Conservation (phyloP, 805 yeast genomes). For the Candida rishiriensis region DNA sequence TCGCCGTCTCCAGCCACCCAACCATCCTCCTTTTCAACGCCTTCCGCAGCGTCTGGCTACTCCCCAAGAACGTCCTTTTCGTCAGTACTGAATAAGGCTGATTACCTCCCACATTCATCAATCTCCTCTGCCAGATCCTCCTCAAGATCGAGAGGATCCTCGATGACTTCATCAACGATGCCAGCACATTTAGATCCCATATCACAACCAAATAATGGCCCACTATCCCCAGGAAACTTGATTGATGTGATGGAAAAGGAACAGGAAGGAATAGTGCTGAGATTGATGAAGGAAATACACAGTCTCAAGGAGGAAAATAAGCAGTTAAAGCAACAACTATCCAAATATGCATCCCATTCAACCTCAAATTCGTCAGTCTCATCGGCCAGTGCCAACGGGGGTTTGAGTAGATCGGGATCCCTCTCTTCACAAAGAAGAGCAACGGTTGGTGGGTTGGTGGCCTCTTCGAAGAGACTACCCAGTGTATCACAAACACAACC, state of each 20-base stretch:
- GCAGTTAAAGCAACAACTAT: slow-evolving; percentile 30
- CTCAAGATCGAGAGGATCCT: slow-evolving; percentile 16
- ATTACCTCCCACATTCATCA: slow-evolving; percentile 16
- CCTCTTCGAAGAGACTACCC: slow-evolving; percentile 21
- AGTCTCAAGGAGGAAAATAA: slow-evolving; percentile 50
- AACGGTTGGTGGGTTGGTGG: slow-evolving; percentile 19
- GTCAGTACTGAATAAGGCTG: slow-evolving; percentile 11
- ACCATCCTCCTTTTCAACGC: neutral
- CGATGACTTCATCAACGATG: slow-evolving; percentile 1
- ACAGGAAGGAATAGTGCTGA: slow-evolving; percentile 70
- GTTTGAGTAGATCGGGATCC: slow-evolving; percentile 11
- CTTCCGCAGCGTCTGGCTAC: neutral
- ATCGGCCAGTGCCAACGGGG: slow-evolving; percentile 3
- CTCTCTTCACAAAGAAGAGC: slow-evolving; percentile 14
- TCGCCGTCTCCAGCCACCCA: slow-evolving; percentile 2
- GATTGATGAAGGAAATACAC: slow-evolving; percentile 59
- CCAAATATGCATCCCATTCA: slow-evolving; percentile 14
- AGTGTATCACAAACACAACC: slow-evolving; percentile 5
- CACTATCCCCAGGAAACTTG: slow-evolving; percentile 40
- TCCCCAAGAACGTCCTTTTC: slow-evolving; percentile 10
- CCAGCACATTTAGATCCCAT: neutral
- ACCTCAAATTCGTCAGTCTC: slow-evolving; percentile 16
- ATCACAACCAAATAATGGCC: neutral
- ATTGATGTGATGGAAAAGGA: slow-evolving; percentile 65
- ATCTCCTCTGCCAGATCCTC: slow-evolving; percentile 19